Conservation (phyloP, 495 filamentous ascomycete species). For the Astrocystis sublimbata region DNA sequence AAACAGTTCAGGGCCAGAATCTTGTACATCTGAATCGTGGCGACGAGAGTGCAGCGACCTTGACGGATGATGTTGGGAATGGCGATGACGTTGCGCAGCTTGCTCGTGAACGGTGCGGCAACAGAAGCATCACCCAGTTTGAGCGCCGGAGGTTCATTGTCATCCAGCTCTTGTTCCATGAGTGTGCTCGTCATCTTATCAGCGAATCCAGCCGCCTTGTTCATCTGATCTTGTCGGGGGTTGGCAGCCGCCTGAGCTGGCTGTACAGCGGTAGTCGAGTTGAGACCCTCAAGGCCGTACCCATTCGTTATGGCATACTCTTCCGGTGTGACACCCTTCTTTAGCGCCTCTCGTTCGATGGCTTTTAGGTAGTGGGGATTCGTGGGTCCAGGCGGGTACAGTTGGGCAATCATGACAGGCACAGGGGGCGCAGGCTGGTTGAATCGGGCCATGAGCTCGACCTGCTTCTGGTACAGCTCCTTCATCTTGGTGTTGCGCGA, state of each 20-base stretch:
- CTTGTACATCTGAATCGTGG: conserved; percentile 99
- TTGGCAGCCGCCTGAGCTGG: conserved; percentile 56
- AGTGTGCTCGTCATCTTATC: conserved; percentile 85
- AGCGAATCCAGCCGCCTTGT: conserved; percentile 73
- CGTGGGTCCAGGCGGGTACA: conserved; percentile 85
- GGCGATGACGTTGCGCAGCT: conserved; percentile 93
- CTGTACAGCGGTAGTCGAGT: conserved; percentile 70
- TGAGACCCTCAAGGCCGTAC: conserved; percentile 56
- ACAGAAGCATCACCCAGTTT: conserved; percentile 98
- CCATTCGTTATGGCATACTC: conserved; percentile 45
- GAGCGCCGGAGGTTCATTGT: conserved; percentile 89
- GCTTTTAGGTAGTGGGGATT: conserved; percentile 98
- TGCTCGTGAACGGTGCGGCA: conserved; percentile 96
- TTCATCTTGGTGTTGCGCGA: conserved; percentile 95
- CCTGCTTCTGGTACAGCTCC: conserved; percentile 97
- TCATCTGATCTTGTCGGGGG: conserved; percentile 65
- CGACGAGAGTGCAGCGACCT: conserved; percentile 93
- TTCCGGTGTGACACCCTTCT: conserved; percentile 60
- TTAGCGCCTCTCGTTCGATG: conserved; percentile 75
- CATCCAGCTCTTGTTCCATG: conserved; percentile 88
- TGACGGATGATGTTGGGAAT: conserved; percentile 98
- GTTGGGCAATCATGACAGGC: conserved; percentile 83
- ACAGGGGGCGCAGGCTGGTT: conserved; percentile 90
- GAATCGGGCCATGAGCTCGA: conserved; percentile 85
- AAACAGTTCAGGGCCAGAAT: conserved; percentile 97